A percentile compares a stretch with the other conserved stretches of the same genome.
Evolutionary conservation across 805 yeast genomes (phyloP).

Genomic region (Metschnikowia bowlesiae): DNA sequence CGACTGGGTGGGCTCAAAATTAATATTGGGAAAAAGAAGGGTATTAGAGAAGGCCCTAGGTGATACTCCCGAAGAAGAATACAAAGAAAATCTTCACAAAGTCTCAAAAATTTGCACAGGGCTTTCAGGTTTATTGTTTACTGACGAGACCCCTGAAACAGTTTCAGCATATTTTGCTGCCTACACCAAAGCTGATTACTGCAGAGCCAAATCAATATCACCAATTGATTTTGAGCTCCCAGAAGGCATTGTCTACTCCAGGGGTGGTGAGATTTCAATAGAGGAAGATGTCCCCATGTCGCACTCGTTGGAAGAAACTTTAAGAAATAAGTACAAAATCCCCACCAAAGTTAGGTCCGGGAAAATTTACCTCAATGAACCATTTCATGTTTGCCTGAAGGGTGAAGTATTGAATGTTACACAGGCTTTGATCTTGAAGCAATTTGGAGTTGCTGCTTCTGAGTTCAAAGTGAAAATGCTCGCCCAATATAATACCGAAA

Average conservation of each 20-base stretch:
- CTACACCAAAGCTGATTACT: conserved; percentile 74
- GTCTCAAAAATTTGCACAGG: conserved; percentile 65
- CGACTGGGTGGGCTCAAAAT: conserved; percentile 88
- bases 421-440: conserved; percentile 87
- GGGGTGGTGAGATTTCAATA: conserved; percentile 86
- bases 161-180: conserved; percentile 84
- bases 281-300: conserved; percentile 97
- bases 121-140: conserved; percentile 81
- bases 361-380: conserved; percentile 71
- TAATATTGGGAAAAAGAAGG: conserved; percentile 87
- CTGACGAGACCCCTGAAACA: conserved; percentile 83
- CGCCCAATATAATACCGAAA: conserved; percentile 74
- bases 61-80: conserved; percentile 81
- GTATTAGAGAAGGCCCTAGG: conserved; percentile 93
- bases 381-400: conserved; percentile 72
- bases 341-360: conserved; percentile 91
- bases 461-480: conserved; percentile 78
- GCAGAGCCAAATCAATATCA: conserved; percentile 82
- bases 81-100: conserved; percentile 74
- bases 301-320: conserved; percentile 89
- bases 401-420: conserved; percentile 83
- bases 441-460: conserved; percentile 92
- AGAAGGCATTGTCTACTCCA: conserved; percentile 84
- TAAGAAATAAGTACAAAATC: conserved; percentile 82
- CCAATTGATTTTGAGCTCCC: conserved; percentile 85